phyloP scores from a whole-genome alignment of 257 asterid genomes.

The Salvia hispanica region DNA sequence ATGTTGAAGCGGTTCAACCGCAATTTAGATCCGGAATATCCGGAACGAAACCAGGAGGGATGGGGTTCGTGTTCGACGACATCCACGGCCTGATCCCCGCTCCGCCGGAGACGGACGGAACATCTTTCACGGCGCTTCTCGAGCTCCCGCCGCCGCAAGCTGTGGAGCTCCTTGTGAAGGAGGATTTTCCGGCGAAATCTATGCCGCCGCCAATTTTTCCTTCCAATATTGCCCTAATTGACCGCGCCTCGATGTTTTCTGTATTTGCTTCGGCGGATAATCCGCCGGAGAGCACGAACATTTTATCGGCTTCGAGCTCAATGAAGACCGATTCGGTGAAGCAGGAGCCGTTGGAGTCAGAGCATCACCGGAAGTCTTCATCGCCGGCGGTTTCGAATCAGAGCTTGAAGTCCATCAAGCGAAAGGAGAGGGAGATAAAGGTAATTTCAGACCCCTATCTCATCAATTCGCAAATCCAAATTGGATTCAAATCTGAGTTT shows the following conservation, averaged over 20 bases:
- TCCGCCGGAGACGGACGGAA: conserved; percentile 46
- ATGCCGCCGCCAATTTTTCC: conserved; percentile 66
- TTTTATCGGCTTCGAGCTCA: conserved; percentile 34
- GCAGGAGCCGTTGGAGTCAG: conserved; percentile 71
- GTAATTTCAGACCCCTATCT: conserved; percentile 38
- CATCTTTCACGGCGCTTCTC: conserved; percentile 88
- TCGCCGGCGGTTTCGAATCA: conserved; percentile 64
- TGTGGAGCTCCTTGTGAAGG: conserved; percentile 73
- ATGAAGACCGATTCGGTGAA: conserved; percentile 47
- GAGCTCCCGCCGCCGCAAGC: conserved; percentile 90
- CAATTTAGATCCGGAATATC: conserved; percentile 65
- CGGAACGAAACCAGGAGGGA: conserved; percentile 36
- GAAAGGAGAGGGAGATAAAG: conserved; percentile 88
- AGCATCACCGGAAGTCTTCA: conserved; percentile 56
- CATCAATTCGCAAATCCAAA: conserved; percentile 4
- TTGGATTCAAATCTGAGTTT: not conserved
- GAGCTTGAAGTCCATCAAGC: conserved; percentile 55
- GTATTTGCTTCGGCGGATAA: conserved; percentile 50
- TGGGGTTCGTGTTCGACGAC: conserved; percentile 51
- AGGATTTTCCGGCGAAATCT: conserved; percentile 42
- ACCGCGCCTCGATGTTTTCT: conserved; percentile 75
- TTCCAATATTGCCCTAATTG: conserved; percentile 55
- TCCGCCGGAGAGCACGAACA: conserved; percentile 29
- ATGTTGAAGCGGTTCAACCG: conserved; percentile 39
- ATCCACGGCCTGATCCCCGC: conserved; percentile 42